Evolutionary conservation across 768 basidiomycete species (phyloP).

Genomic region (Butyriboletus loyo): DNA sequence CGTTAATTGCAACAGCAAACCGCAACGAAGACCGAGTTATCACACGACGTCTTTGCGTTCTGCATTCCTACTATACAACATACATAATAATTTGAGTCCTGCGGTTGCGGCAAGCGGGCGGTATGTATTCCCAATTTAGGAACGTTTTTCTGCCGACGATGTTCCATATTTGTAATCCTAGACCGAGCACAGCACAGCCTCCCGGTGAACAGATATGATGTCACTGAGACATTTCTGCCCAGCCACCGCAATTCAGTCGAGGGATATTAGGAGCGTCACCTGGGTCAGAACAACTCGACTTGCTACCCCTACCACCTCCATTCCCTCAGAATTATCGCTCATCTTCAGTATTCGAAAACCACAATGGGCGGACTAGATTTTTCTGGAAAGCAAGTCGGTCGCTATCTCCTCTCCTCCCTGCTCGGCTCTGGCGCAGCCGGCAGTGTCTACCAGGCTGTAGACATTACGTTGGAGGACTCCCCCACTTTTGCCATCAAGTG

Average conservation of each 20-base stretch:
- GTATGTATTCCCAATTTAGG: too few relatives aligned
- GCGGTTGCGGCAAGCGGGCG: too few relatives aligned
- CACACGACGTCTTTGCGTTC: too few relatives aligned
- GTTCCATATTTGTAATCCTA: too few relatives aligned
- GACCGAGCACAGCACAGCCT: too few relatives aligned
- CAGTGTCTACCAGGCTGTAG: constrained; percentile 71
- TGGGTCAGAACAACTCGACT: neutral
- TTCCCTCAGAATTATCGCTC: neutral
- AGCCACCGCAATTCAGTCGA: neutral
- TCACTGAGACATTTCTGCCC: neutral
- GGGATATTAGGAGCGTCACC: neutral
- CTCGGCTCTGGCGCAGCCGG: constrained; percentile 78
- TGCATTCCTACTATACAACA: too few relatives aligned
- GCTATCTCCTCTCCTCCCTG: constrained; percentile 55
- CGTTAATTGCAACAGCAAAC: too few relatives aligned
- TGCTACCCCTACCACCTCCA: neutral
- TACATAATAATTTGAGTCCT: too few relatives aligned
- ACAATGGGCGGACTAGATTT: constrained; percentile 38
- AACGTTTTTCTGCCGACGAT: too few relatives aligned
- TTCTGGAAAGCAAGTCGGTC: constrained; percentile 51
- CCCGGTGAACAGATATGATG: neutral
- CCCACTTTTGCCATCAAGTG: constrained; percentile 72
- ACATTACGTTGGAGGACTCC: constrained; percentile 39
- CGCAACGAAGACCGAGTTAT: too few relatives aligned
- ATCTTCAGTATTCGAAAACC: neutral